Conservation (phyloP, 2,329 filamentous ascomycete genomes). For the Fusarium torulosum region DNA sequence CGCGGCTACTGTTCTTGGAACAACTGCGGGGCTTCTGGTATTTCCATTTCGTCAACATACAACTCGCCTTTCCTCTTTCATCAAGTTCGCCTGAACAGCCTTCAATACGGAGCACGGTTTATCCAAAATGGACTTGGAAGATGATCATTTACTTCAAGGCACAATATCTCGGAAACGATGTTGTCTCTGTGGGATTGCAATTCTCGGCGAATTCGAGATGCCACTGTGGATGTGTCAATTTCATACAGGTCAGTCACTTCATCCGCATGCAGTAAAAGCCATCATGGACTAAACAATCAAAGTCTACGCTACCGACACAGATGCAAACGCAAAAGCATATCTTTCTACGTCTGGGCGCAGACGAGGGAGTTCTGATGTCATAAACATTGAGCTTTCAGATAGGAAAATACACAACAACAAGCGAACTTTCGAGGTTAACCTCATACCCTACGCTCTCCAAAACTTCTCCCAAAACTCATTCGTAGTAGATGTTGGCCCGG, state of each 20-base stretch:
- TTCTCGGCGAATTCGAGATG: background rate
- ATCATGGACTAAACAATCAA: background rate
- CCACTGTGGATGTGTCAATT: background rate
- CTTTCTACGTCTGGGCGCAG: background rate
- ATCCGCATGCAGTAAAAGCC: fast-evolving
- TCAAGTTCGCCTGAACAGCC: too few relatives aligned
- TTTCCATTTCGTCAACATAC: too few relatives aligned
- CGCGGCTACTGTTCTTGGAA: too few relatives aligned
- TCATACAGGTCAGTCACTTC: background rate
- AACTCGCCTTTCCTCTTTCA: too few relatives aligned
- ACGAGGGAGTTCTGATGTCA: background rate
- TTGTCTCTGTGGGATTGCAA: background rate
- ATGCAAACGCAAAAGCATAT: background rate
- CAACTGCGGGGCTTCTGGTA: too few relatives aligned
- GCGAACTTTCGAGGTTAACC: background rate
- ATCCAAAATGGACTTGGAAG: background rate
- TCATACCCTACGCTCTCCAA: background rate
- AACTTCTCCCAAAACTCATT: background rate
- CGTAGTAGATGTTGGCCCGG: background rate
- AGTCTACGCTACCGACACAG: background rate
- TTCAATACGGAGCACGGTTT: too few relatives aligned
- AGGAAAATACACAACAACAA: background rate
- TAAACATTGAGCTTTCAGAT: background rate
- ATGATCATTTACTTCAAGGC: background rate
- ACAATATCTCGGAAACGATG: background rate